Percentiles rank a stretch among this genome's conserved stretches.
Conservation (phyloP, 441 rosid species). For the Croton setiger region DNA sequence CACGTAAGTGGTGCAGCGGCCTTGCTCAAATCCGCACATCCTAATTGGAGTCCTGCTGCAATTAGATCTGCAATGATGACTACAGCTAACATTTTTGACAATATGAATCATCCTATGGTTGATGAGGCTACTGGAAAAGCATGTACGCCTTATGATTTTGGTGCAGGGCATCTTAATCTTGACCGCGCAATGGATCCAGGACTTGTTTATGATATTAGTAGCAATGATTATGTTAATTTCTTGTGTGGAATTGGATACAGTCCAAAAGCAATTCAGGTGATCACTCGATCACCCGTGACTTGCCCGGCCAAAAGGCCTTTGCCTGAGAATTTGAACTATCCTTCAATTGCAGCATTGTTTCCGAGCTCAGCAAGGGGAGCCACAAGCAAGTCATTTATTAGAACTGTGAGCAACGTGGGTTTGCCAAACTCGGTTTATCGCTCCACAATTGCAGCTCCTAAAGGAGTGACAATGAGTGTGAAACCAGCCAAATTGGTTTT, state of each 20-base stretch:
- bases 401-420: conserved; percentile 76
- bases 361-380: conserved; percentile 35
- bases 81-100: conserved; percentile 48
- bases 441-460: conserved; percentile 48
- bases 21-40: conserved; percentile 72
- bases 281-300: conserved; percentile 47
- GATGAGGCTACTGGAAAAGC: conserved; percentile 69
- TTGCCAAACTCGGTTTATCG: conserved; percentile 36
- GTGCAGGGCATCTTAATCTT: conserved; percentile 74
- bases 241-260: conserved; percentile 67
- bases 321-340: conserved; percentile 74
- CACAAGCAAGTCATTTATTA: conserved; percentile 39
- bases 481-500: conserved; percentile 57
- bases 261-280: conserved; percentile 62
- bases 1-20: conserved; percentile 81
- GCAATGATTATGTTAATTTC: conserved; percentile 53
- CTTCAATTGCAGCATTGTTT: conserved; percentile 62
- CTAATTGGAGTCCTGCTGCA: conserved; percentile 64
- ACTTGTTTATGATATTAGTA: conserved; percentile 63
- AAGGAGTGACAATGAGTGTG: conserved; percentile 56
- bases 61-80: conserved; percentile 84
- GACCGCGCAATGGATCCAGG: conserved; percentile 76
- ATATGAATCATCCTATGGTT: conserved; percentile 40
- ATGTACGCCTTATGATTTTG: conserved; percentile 55
- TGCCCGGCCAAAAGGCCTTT: conserved; percentile 56